A percentile compares a stretch with the other conserved stretches of the same genome.
Conservation (phyloP, 129 eudicot species). For the Helianthus tuberosus region DNA sequence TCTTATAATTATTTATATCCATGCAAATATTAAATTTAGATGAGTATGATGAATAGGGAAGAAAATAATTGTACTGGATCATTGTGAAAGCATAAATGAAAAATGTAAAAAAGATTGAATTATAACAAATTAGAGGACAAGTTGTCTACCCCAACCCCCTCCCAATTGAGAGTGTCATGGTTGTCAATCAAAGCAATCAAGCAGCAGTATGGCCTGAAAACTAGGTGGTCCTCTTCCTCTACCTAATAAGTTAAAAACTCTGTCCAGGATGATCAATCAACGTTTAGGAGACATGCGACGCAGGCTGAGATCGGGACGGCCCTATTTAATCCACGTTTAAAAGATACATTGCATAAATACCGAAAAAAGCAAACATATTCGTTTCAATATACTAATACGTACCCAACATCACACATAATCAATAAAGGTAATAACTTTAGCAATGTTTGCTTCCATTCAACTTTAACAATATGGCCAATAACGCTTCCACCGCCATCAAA, state of each 20-base stretch:
- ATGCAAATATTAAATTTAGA: not conserved
- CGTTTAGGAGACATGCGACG: slow-evolving; percentile 36
- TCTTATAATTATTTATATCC: not conserved
- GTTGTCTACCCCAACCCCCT: slow-evolving; percentile 25
- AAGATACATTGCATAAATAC: not conserved
- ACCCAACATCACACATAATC: slow-evolving; percentile 18
- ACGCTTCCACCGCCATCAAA: slow-evolving; percentile 19
- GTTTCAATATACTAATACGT: not conserved
- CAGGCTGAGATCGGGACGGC: slow-evolving; percentile 32
- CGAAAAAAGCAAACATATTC: not conserved
- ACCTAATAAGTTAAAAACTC: slow-evolving; percentile 47
- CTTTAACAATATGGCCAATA: slow-evolving; percentile 25
- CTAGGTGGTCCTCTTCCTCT: slow-evolving; percentile 52
- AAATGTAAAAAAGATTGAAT: slow-evolving; percentile 15
- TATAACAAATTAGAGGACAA: slow-evolving; percentile 28
- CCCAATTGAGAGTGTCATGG: slow-evolving; percentile 25
- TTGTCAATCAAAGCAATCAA: slow-evolving; percentile 45
- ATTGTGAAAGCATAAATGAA: slow-evolving; percentile 23
- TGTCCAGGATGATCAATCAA: slow-evolving; percentile 50
- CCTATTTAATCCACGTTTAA: slow-evolving; percentile 42
- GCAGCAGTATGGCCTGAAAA: slow-evolving; percentile 54
- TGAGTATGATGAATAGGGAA: slow-evolving; percentile 3
- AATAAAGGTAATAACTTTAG: slow-evolving; percentile 16
- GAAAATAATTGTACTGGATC: slow-evolving; percentile 28
- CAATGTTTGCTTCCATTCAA: slow-evolving; percentile 22